Conservation (phyloP, 2,329 filamentous ascomycete species). For the Aaosphaeria pasadenensis region DNA sequence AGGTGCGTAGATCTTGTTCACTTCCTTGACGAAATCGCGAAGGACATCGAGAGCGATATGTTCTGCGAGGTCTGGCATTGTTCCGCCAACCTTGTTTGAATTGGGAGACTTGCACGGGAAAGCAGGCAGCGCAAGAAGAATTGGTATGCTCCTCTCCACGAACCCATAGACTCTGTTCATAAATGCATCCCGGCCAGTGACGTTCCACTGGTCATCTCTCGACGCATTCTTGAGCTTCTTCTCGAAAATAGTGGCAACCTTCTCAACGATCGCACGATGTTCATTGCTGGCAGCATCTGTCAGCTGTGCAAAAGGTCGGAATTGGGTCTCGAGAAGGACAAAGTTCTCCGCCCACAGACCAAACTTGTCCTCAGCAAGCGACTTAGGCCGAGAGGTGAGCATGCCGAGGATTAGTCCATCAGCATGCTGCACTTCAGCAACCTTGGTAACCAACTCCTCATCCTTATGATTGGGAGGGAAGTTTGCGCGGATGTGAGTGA, state of each 20-base stretch:
- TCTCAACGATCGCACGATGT: conserved; percentile 14
- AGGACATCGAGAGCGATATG: conserved; percentile 42
- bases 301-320: conserved; percentile 18
- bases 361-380: conserved; percentile 19
- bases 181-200: conserved; percentile 20
- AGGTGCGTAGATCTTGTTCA: conserved; percentile 39
- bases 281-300: conserved; percentile 12
- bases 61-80: conserved; percentile 43
- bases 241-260: conserved; percentile 26
- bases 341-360: conserved; percentile 25
- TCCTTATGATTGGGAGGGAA: conserved; percentile 19
- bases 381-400: conserved; percentile 20
- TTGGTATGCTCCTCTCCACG: conserved; percentile 21
- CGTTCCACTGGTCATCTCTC: conserved; percentile 25
- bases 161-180: conserved; percentile 23
- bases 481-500: conserved; percentile 18
- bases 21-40: conserved; percentile 39
- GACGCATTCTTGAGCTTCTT: conserved; percentile 25
- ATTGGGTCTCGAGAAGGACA: conserved; percentile 25
- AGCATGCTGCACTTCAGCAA: conserved; percentile 18
- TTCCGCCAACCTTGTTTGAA: conserved; percentile 52
- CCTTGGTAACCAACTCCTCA: conserved; percentile 15
- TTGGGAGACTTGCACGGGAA: conserved; percentile 65
- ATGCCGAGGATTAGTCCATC: conserved; percentile 20
- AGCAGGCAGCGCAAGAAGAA: conserved; percentile 47